phyloP scores from a whole-genome alignment of 2,329 filamentous ascomycete species.

The Xylaria sp. region DNA sequence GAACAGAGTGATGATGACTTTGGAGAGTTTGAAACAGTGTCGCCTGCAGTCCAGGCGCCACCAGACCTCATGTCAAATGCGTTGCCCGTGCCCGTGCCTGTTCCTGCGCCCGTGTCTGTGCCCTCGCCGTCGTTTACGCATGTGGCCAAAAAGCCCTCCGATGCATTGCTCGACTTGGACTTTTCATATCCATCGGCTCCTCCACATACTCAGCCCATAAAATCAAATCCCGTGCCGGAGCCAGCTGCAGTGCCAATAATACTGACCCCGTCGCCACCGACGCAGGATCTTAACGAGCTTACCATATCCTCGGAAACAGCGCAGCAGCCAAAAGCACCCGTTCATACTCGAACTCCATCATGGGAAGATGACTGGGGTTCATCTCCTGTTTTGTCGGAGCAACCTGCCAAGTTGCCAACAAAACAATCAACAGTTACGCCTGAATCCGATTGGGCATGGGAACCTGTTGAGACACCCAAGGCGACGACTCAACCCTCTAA shows the following conservation, averaged over 20 bases:
- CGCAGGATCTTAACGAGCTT: conserved; percentile 31
- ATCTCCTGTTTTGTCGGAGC: conserved; percentile 44
- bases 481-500: conserved; percentile 1
- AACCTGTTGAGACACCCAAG: conserved; percentile 22
- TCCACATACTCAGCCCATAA: conserved; percentile 44
- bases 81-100: conserved; percentile 24
- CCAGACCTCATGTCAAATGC: conserved; percentile 39
- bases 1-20: conserved; percentile 48
- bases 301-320: conserved; percentile 39
- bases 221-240: conserved; percentile 49
- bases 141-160: conserved; percentile 27
- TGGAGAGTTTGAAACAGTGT: conserved; percentile 54
- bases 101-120: conserved; percentile 18
- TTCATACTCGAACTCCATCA: conserved; percentile 19
- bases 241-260: conserved; percentile 30
- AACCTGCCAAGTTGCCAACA: conserved; percentile 16
- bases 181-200: conserved; percentile 28
- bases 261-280: conserved; percentile 4
- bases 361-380: conserved; percentile 44
- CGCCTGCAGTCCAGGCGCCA: conserved; percentile 24
- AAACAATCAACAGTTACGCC: conserved; percentile 21
- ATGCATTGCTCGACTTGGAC: conserved; percentile 34
- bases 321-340: conserved; percentile 39
- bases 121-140: conserved; percentile 26
- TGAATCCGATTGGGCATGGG: conserved; percentile 29